Conservation (phyloP, 805 yeast genomes). For the Metschnikowia picachoensis region DNA sequence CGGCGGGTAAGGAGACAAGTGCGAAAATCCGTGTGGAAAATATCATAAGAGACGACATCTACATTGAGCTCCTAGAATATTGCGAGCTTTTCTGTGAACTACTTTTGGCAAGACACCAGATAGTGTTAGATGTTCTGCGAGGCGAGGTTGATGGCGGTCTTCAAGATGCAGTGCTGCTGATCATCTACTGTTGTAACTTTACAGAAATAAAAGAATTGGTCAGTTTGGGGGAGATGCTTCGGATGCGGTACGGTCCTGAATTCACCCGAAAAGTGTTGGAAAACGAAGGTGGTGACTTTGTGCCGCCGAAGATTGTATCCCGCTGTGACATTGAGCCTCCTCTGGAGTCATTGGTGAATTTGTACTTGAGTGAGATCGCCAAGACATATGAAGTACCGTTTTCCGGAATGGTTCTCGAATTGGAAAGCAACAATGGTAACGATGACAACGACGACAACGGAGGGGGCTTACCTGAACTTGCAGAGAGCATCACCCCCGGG, state of each 20-base stretch:
- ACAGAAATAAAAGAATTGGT: constrained; percentile 73
- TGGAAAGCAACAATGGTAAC: constrained; percentile 22
- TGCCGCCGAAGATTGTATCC: constrained; percentile 64
- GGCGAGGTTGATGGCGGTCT: constrained; percentile 55
- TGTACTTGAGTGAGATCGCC: constrained; percentile 79
- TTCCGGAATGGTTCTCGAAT: constrained; percentile 45
- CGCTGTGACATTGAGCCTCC: constrained; percentile 71
- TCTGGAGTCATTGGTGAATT: constrained; percentile 53
- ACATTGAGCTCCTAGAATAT: constrained; percentile 72
- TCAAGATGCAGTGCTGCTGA: constrained; percentile 68
- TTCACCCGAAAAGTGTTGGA: constrained; percentile 54
- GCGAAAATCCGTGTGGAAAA: constrained; percentile 83
- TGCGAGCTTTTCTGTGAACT: constrained; percentile 82
- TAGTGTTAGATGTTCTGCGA: constrained; percentile 45
- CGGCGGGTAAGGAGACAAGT: constrained; percentile 70
- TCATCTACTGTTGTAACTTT: constrained; percentile 65
- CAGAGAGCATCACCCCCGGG: neutral
- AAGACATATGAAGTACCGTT: constrained; percentile 73
- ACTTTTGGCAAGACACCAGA: constrained; percentile 65
- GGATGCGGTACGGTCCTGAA: constrained; percentile 63
- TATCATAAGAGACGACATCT: constrained; percentile 76
- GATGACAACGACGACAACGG: constrained; percentile 26
- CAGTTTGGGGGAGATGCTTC: constrained; percentile 57
- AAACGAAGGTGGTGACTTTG: constrained; percentile 41
- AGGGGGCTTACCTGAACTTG: constrained; percentile 11